Evolutionary conservation across 345 rosid genomes (phyloP), one percentile per base, ranked within the genome.

Genomic region (Lagerstroemia speciosa): DNA sequence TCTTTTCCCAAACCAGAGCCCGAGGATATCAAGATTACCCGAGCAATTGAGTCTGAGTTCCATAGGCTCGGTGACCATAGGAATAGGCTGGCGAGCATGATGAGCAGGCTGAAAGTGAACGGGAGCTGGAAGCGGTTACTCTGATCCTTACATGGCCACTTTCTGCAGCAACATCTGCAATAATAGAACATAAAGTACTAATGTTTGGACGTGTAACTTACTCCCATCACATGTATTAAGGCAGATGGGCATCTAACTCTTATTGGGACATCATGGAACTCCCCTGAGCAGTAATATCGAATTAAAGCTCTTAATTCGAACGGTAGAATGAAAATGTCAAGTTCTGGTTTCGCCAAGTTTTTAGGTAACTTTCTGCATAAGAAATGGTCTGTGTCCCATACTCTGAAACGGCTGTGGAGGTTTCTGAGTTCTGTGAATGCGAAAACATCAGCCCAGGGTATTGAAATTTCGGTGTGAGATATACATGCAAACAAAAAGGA

Each of bases 11-110:
- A 84, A 71, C 84, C 86, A 24, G 85, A 73, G 68, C 80, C 78
- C 1, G 86, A 82, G 60, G 95, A 83, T 29, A 70, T 62, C 57
- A 81, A 76, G 76, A 89, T 94, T 16, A 83, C 78, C 1, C 71
- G 79, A 83, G 83, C 86, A 43, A 81, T 92, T 26, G 92, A 92
- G 72, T 79, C 89, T 0, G 89, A 90, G 82, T 72, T 92, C 73
- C 95, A 88, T 67, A 84, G 76, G 80, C 82, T 89, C 14, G 85
- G 84, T 45, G 74, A 73, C 67, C 64, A 68, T 72, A 82, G 81
- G 66, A 41, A 86, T 73, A 74, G 80, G 79, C 63, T 58, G 4
- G 63, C 29, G 63, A 27, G 63, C 6, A 14, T 27, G 63, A 58
- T 58, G 63, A 30, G 14, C 34, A 34, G 34, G 34, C 63, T 58